Evolutionary conservation across 352 stramenopile genomes (phyloP), one percentile per base, ranked within the genome.

Genomic region (Globisporangium nodosum): DNA sequence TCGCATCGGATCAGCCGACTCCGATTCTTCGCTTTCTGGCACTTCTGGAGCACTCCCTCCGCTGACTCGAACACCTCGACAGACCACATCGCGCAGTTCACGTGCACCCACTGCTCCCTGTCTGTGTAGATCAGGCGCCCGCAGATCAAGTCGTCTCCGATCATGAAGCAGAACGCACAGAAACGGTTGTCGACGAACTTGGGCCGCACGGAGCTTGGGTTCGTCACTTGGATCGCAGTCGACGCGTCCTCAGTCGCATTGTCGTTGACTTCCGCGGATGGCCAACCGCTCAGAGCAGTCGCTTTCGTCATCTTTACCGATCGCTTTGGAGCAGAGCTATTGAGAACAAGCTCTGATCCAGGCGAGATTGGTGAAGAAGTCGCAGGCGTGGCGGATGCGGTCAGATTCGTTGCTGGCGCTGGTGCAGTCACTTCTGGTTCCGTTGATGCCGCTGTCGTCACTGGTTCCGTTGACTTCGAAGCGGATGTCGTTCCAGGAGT

Each of bases 31-130:
- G 94, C 94, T 57, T 94, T 95, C 49, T 94, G 89, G 56, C 96
- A 94, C 45, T 86, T 87, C 52, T 91, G 74, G 9, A 97, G 71
- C 56, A 81, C 81, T 46, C 77, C 83, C 6, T 63, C 68, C 2
- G 66, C 69, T 56, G 85, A 81, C 66, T 97, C 92, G 52, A 80
- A 98, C 24, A 97, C 92, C 69, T 98, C 90, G 39, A 88, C 90
- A 7, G 87, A 97, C 91, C 91, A 98, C 16, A 97, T 54, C 2
- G 86, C 90, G 70, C 94, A 98, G 59, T 96, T 96, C 7, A 92
- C 67, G 67, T 98, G 94, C 5, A 97, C 82, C 87, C 88, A 98
- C 30, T 87, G 73, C 45, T 96, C 85, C 21, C 78, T 63, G 20
- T 94, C 82, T 0, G 84, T 78, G 63, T 91, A 92, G 6, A 97